phyloP scores from a whole-genome alignment of 2,329 filamentous ascomycete species.

The Raffaelea albimanens region DNA sequence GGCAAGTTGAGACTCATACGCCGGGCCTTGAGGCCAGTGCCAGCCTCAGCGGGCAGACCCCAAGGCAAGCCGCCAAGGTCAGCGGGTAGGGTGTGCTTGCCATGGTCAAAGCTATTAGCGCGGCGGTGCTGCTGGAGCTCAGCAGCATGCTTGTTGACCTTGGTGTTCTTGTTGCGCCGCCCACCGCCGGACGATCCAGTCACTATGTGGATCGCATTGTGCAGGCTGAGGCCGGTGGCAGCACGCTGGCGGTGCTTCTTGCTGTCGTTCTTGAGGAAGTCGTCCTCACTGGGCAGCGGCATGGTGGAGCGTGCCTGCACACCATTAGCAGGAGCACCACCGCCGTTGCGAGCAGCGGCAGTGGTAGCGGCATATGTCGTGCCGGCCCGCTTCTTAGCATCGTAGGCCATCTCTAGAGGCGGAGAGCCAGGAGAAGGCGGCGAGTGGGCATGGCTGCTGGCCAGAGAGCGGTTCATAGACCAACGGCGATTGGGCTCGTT shows the following conservation, averaged over 20 bases:
- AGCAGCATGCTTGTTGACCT: constrained; percentile 14
- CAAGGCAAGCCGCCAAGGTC: constrained; percentile 29
- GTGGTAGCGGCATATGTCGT: constrained; percentile 11
- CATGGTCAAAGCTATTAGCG: constrained; percentile 40
- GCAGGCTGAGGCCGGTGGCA: constrained; percentile 39
- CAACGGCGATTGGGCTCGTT: constrained; percentile 28
- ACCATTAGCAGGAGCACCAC: too few relatives aligned
- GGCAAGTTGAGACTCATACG: constrained; percentile 65
- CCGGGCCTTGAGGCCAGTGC: constrained; percentile 69
- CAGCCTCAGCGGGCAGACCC: constrained; percentile 56
- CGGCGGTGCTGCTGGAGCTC: constrained; percentile 20
- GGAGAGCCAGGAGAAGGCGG: constrained; percentile 39
- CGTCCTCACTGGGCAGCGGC: constrained; percentile 28
- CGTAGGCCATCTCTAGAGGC: constrained; percentile 30
- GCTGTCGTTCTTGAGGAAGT: constrained; percentile 35
- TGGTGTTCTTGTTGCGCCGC: constrained; percentile 5
- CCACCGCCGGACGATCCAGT: constrained; percentile 15
- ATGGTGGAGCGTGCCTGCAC: constrained; percentile 16
- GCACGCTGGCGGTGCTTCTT: constrained; percentile 37
- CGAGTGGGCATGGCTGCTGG: constrained; percentile 33
- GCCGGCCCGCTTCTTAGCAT: constrained; percentile 14
- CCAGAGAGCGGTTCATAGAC: constrained; percentile 35
- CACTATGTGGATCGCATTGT: constrained; percentile 38
- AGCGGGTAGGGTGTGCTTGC: constrained; percentile 16
- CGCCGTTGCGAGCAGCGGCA: constrained; percentile 1